Conservation (phyloP, 31 red algal species). For the Odonthalia washingtoniensis region DNA sequence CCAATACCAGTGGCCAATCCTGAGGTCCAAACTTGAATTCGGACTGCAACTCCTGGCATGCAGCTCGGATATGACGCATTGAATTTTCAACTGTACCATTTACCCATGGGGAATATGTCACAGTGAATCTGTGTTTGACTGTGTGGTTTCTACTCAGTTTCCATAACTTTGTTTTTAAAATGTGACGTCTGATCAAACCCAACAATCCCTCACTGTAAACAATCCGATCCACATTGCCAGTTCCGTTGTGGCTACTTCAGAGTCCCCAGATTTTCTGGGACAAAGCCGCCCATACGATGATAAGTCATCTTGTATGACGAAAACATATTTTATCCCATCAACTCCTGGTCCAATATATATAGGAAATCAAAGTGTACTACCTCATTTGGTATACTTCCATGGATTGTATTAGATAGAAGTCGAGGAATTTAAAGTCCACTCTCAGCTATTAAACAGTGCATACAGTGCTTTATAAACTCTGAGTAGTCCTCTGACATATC, state of each 20-base stretch:
- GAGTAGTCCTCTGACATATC: background rate
- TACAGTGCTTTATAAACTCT: constrained; percentile 12
- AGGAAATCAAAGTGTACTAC: constrained; percentile 55
- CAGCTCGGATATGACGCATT: constrained; percentile 30
- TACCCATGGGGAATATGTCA: too few relatives aligned
- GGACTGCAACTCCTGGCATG: constrained; percentile 6
- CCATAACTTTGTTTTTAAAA: constrained; percentile 17
- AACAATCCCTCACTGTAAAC: constrained; percentile 16
- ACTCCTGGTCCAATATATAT: constrained; percentile 18
- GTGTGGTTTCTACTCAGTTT: background rate
- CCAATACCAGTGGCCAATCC: constrained; percentile 37
- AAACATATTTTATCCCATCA: constrained; percentile 6
- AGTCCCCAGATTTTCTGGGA: background rate
- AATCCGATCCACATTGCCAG: background rate
- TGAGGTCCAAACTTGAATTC: constrained; percentile 39
- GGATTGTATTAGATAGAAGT: constrained; percentile 16
- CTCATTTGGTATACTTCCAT: constrained; percentile 48
- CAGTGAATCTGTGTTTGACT: too few relatives aligned
- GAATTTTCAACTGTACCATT: constrained; percentile 54
- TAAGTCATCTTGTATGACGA: constrained; percentile 42
- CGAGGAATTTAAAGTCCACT: constrained; percentile 14
- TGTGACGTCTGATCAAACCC: constrained; percentile 43
- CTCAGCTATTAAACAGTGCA: constrained; percentile 23
- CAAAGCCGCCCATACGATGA: constrained; percentile 20
- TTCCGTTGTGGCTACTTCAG: background rate